Evolutionary conservation across 192 early-diverging fungal genomes (phyloP).

Genomic region (Spizellomyces sp.): DNA sequence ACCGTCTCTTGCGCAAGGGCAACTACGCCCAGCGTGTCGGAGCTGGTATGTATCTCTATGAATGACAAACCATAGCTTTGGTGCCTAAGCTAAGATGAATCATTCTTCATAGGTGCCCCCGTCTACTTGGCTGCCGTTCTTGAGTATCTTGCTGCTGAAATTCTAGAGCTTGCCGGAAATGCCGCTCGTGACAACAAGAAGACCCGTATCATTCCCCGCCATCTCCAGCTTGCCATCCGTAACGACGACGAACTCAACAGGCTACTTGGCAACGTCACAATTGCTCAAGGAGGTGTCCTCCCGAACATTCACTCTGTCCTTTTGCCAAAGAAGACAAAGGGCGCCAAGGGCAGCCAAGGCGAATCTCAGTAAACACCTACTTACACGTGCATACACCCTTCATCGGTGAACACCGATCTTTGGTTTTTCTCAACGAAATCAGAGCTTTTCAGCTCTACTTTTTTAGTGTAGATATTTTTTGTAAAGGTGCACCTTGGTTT

Average conservation of each 20-base stretch:
- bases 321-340: constrained; percentile 74
- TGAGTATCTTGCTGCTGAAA: constrained; percentile 95
- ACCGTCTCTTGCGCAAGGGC: constrained; percentile 90
- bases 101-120: constrained; percentile 63
- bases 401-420: no score
- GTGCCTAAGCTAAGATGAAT: neutral
- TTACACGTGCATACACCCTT: neutral
- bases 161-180: constrained; percentile 95
- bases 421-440: neutral
- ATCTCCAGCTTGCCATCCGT: constrained; percentile 92
- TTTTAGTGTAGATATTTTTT: neutral
- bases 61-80: neutral
- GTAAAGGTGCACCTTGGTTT: neutral
- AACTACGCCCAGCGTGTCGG: constrained; percentile 94
- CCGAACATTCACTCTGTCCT: constrained; percentile 85
- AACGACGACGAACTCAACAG: constrained; percentile 97
- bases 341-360: constrained; percentile 5
- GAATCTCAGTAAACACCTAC: neutral
- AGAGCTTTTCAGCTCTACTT: constrained; percentile 2
- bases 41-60: constrained; percentile 56
- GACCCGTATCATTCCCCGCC: constrained; percentile 93
- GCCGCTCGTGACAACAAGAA: constrained; percentile 95
- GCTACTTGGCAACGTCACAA: constrained; percentile 85
- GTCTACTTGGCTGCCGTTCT: constrained; percentile 95
- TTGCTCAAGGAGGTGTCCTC: constrained; percentile 92